A percentile compares a stretch with the other conserved stretches of the same genome.
phyloP scores from a whole-genome alignment of 208 protist genomes.

The Leishmania major region DNA sequence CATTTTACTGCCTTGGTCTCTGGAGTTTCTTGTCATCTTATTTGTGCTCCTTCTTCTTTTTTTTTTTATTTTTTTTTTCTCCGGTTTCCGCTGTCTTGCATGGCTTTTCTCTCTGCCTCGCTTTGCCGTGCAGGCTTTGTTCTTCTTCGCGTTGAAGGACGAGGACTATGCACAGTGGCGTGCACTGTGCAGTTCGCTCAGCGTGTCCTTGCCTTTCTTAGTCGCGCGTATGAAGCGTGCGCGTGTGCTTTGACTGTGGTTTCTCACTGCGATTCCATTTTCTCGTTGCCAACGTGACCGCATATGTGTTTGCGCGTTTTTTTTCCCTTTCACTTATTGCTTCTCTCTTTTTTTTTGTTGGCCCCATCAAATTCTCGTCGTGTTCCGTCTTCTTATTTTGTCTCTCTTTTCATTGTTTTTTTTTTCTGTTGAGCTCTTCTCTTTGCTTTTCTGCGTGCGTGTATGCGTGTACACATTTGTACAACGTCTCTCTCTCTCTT shows the following conservation, averaged over 20 bases:
- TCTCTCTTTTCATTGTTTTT: background rate
- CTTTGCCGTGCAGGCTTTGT: background rate
- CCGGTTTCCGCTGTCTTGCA: background rate
- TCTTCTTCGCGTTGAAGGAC: background rate
- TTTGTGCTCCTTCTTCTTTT: background rate
- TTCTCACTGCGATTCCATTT: background rate
- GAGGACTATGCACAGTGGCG: background rate
- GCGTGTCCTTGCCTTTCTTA: background rate
- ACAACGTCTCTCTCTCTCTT: background rate
- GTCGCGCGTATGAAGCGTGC: background rate
- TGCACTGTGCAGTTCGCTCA: background rate
- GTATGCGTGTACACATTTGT: background rate
- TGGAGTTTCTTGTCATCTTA: constrained; percentile 5
- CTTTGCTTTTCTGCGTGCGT: background rate
- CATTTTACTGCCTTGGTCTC: background rate
- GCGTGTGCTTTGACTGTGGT: background rate
- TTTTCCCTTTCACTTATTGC: background rate
- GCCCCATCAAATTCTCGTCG: background rate
- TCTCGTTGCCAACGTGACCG: background rate
- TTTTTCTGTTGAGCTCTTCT: background rate
- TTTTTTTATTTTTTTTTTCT: background rate
- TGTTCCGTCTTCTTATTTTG: background rate
- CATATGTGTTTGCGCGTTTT: background rate
- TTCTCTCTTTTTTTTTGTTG: background rate
- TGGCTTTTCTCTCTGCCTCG: background rate